These are phyloP conservation scores for Dalbergia cultrata DNA, from an alignment of 306 rosid genomes.

Conservation along the genomic window DNA sequence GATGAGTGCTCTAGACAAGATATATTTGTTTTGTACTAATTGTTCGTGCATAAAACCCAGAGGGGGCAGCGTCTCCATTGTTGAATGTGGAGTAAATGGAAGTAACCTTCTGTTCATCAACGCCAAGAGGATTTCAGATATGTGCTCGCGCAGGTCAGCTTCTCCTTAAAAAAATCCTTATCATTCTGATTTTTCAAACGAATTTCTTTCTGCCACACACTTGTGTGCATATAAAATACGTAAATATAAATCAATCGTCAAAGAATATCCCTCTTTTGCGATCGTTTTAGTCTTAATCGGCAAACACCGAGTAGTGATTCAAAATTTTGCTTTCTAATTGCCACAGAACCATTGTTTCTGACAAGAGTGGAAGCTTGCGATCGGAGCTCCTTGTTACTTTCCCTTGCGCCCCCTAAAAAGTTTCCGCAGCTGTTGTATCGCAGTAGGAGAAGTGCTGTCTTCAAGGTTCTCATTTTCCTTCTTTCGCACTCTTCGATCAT, in stretches of 20 bases:
- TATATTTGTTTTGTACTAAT: too few species aligned
- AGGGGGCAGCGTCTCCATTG: background rate
- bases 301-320: background rate
- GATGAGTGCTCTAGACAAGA: fast-evolving
- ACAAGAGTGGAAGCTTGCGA: conserved; percentile 45
- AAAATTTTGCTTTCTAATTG: conserved; percentile 7
- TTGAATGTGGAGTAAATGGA: conserved; percentile 59
- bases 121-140: conserved; percentile 31
- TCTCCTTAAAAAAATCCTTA: background rate
- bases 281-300: conserved; percentile 6
- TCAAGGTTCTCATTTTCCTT: conserved; percentile 56
- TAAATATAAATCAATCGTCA: background rate
- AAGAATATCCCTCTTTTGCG: background rate
- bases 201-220: background rate
- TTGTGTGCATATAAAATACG: background rate
- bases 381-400: conserved; percentile 43
- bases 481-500: background rate
- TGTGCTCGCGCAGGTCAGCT: conserved; percentile 48
- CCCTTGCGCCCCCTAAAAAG: conserved; percentile 41
- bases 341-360: conserved; percentile 55
- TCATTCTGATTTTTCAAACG: background rate
- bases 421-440: conserved; percentile 46
- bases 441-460: conserved; percentile 47
- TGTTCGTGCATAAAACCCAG: background rate
- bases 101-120: conserved; percentile 57